Conservation (phyloP, 1,284 basidiomycete genomes). For the Marasmius tenuissimus region DNA sequence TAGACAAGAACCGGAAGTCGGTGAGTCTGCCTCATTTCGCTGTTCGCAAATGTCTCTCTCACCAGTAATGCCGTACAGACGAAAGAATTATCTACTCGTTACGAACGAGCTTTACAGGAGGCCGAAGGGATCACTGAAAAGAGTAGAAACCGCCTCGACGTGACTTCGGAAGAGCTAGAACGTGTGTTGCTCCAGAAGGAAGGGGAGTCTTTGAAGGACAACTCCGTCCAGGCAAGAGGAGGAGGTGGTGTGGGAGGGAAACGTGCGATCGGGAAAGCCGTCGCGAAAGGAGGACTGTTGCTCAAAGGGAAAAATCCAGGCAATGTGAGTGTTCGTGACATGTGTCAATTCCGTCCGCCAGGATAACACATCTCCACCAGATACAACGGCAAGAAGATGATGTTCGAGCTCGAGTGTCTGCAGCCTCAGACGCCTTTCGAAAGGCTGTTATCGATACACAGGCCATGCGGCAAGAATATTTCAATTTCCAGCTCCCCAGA, state of each 20-base stretch:
- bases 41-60: not conserved
- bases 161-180: conserved; percentile 93
- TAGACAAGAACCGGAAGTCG: conserved; percentile 91
- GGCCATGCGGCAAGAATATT: conserved; percentile 92
- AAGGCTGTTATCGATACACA: conserved; percentile 93
- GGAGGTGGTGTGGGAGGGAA: conserved; percentile 61
- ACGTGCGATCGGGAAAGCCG: conserved; percentile 81
- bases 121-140: conserved; percentile 91
- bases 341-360: conserved; percentile 5
- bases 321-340: conserved; percentile 56
- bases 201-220: conserved; percentile 87
- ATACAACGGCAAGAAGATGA: conserved; percentile 96
- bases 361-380: conserved; percentile 36
- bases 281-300: conserved; percentile 87
- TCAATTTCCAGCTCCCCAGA: conserved; percentile 94
- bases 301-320: conserved; percentile 94
- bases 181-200: conserved; percentile 93
- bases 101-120: conserved; percentile 88
- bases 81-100: conserved; percentile 85
- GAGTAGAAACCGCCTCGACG: conserved; percentile 83
- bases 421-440: conserved; percentile 85
- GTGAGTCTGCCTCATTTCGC: conserved; percentile 37
- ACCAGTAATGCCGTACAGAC: conserved; percentile 48
- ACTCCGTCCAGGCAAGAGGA: conserved; percentile 61
- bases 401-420: conserved; percentile 81